These are phyloP conservation scores for Neonectria magnoliae DNA, from an alignment of 2,329 filamentous ascomycete genomes.

Conservation along the genomic window DNA sequence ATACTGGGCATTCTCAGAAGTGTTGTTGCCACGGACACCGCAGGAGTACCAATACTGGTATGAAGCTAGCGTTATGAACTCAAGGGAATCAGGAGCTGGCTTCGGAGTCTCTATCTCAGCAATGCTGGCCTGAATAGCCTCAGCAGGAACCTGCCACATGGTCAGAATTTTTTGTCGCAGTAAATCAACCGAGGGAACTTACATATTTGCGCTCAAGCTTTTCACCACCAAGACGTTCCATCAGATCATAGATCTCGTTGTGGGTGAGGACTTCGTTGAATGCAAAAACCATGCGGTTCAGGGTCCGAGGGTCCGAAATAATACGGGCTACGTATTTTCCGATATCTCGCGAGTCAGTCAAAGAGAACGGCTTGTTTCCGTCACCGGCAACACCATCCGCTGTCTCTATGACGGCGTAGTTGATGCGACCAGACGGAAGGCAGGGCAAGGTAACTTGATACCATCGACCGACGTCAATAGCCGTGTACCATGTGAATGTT, in stretches of 20 bases:
- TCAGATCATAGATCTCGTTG: constrained; percentile 56
- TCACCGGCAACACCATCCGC: constrained; percentile 54
- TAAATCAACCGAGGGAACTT: no score
- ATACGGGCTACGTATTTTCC: constrained; percentile 61
- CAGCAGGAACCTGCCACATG: not conserved
- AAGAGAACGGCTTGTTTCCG: constrained; percentile 54
- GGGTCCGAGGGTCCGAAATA: constrained; percentile 60
- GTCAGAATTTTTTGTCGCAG: no score
- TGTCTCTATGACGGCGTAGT: constrained; percentile 43
- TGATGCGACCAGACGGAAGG: constrained; percentile 39
- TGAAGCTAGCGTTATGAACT: not conserved
- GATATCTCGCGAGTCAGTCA: constrained; percentile 62
- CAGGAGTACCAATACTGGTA: constrained; percentile 54
- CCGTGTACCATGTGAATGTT: constrained; percentile 61
- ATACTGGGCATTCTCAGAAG: constrained; percentile 61
- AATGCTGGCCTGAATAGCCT: not conserved
- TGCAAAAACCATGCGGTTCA: constrained; percentile 62
- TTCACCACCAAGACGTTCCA: constrained; percentile 61
- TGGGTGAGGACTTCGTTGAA: constrained; percentile 57
- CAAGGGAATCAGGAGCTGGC: not conserved
- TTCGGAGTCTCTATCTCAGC: not conserved
- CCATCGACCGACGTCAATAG: constrained; percentile 68
- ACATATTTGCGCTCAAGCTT: constrained; percentile 45
- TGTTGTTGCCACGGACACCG: constrained; percentile 63
- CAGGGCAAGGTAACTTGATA: constrained; percentile 55